These are phyloP conservation scores for Tuber brumale DNA, from an alignment of 495 filamentous ascomycete species.

Conservation along the genomic window DNA sequence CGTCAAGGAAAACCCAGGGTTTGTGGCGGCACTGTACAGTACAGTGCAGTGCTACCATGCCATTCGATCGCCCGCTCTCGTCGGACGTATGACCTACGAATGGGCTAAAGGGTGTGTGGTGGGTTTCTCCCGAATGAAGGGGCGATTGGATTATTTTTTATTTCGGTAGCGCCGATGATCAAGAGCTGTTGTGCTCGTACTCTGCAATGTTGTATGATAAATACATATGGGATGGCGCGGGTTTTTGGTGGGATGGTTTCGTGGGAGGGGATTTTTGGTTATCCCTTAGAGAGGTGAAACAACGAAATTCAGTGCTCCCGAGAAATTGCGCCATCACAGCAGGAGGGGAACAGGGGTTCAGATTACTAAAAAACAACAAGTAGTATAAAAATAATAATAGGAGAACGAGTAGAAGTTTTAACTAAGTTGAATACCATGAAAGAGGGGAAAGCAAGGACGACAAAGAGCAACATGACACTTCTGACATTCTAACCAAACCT, in stretches of 20 bases:
- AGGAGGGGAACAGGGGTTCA: no score
- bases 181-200: not conserved
- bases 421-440: not conserved
- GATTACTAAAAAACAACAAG: no score
- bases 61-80: not conserved
- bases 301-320: no score
- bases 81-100: not conserved
- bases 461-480: no score
- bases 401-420: not conserved
- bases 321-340: no score
- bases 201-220: not conserved
- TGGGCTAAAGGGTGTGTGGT: not conserved
- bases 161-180: not conserved
- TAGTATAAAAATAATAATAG: no score
- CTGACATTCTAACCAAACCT: no score
- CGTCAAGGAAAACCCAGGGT: not conserved
- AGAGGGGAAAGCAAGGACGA: no score
- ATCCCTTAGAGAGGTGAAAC: no score
- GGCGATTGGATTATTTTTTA: not conserved
- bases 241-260: not conserved
- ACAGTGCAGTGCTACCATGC: no score
- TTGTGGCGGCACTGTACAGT: not conserved
- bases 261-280: not conserved
- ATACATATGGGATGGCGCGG: not conserved
- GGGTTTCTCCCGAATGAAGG: not conserved